Conservation (phyloP, 225 moss, liverwort and hornwort genomes). For the Physcomitrium patens region DNA sequence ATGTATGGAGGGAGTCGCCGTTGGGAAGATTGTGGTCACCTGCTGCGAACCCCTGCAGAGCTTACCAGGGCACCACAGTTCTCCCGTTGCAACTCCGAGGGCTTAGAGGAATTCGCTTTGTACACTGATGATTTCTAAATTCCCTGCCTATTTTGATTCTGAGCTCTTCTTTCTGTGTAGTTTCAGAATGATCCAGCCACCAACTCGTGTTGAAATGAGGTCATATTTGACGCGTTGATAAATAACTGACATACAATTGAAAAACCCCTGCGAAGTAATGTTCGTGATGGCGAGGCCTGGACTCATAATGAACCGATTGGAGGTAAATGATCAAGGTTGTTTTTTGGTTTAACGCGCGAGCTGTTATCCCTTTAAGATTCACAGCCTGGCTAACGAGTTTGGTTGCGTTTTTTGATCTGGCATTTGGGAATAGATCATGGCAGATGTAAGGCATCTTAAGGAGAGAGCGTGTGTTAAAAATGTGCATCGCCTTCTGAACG, state of each 20-base stretch:
- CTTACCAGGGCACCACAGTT: slow-evolving; percentile 29
- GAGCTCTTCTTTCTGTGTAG: neutral
- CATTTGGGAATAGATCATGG: neutral
- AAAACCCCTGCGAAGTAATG: neutral
- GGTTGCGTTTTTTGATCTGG: neutral
- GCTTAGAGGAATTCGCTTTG: neutral
- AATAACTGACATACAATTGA: neutral
- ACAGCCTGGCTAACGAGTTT: neutral
- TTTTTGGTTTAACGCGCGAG: neutral
- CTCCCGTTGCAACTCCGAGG: slow-evolving; percentile 15
- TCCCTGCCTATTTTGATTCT: neutral
- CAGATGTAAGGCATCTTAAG: neutral
- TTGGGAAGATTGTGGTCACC: slow-evolving; percentile 73
- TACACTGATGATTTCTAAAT: no score
- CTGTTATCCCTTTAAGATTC: neutral
- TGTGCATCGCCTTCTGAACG: neutral
- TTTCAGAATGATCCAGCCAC: neutral
- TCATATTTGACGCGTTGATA: neutral
- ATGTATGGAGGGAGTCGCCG: slow-evolving; percentile 73
- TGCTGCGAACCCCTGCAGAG: slow-evolving; percentile 43
- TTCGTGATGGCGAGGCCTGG: neutral
- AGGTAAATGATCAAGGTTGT: neutral
- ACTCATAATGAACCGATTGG: neutral
- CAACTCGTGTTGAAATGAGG: neutral
- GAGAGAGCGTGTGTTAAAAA: neutral